Evolutionary conservation across 768 basidiomycete genomes (phyloP).

Genomic region (Suillus variegatus): DNA sequence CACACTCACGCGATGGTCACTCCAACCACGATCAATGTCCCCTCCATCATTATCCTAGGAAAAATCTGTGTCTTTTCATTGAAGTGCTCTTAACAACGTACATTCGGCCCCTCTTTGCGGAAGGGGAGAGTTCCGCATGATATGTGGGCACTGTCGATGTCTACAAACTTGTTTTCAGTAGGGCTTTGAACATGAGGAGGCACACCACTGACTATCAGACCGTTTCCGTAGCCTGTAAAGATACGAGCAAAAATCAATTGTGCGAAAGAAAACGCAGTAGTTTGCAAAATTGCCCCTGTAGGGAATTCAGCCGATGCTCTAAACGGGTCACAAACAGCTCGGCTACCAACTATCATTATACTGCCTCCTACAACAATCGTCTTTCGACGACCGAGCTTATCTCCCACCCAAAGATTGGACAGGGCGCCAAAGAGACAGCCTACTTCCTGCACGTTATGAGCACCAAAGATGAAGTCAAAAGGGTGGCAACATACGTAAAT

Average conservation of each 20-base stretch:
- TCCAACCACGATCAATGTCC: slow-evolving; percentile 24
- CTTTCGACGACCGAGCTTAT: slow-evolving; percentile 40
- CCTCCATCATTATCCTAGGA: slow-evolving; percentile 12
- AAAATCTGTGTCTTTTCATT: not conserved
- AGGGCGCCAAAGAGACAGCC: slow-evolving; percentile 47
- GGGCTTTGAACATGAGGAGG: not conserved
- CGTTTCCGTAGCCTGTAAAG: slow-evolving; percentile 44
- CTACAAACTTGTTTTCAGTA: slow-evolving; percentile 16
- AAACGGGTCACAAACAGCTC: not conserved
- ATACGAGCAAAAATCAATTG: slow-evolving; percentile 44
- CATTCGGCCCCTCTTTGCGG: slow-evolving; percentile 42
- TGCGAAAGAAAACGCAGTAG: slow-evolving; percentile 37
- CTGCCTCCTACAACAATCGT: slow-evolving; percentile 41
- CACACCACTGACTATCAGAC: slow-evolving; percentile 34
- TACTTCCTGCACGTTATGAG: slow-evolving; percentile 34
- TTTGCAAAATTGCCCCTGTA: slow-evolving; percentile 36
- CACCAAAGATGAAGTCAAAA: not conserved
- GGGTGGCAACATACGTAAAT: slow-evolving; percentile 31
- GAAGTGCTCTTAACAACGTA: not conserved
- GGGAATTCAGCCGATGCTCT: not conserved
- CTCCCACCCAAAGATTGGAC: slow-evolving; percentile 42
- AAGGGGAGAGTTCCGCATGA: slow-evolving; percentile 47
- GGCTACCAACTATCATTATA: slow-evolving; percentile 40
- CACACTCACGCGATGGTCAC: slow-evolving; percentile 40
- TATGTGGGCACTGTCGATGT: slow-evolving; percentile 47